Conservation (phyloP, 2,329 filamentous ascomycete genomes). For the Clonostachys solani region DNA sequence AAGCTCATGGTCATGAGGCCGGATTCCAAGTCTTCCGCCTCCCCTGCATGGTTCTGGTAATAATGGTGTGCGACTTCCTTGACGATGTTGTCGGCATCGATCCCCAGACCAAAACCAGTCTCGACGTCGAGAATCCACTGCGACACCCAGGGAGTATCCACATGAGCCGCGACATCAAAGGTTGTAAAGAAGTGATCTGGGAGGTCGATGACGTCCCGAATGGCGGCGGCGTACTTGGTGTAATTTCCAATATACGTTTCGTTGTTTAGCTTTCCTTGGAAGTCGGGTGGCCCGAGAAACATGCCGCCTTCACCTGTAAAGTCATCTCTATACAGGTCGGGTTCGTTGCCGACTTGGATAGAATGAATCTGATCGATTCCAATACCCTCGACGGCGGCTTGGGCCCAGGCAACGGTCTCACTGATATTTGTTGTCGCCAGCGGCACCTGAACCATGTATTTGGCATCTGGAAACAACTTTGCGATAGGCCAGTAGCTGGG, state of each 20-base stretch:
- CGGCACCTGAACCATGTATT: constrained; percentile 27
- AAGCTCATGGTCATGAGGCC: constrained; percentile 16
- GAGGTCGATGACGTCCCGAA: constrained; percentile 15
- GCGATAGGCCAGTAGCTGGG: constrained; percentile 24
- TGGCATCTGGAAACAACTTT: constrained; percentile 20
- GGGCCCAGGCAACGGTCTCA: constrained; percentile 24
- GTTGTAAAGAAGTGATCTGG: constrained; percentile 25
- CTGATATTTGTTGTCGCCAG: constrained; percentile 25
- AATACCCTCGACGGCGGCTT: constrained; percentile 18
- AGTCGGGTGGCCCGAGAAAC: constrained; percentile 21
- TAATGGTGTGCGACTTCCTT: constrained; percentile 30
- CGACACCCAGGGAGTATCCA: background rate
- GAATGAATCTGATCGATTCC: constrained; percentile 24
- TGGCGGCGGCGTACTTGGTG: constrained; percentile 22
- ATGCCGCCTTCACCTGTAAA: constrained; percentile 9
- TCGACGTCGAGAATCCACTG: background rate
- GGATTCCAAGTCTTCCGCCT: constrained; percentile 16
- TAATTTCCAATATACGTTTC: constrained; percentile 27
- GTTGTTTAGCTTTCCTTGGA: constrained; percentile 23
- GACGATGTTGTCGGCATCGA: constrained; percentile 20
- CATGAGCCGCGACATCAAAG: constrained; percentile 22
- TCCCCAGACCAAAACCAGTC: constrained; percentile 12
- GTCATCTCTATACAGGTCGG: constrained; percentile 18
- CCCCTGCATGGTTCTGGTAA: constrained; percentile 24
- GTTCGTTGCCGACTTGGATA: constrained; percentile 27